Conservation (phyloP, 768 basidiomycete species). For the Phylloporus sp. region DNA sequence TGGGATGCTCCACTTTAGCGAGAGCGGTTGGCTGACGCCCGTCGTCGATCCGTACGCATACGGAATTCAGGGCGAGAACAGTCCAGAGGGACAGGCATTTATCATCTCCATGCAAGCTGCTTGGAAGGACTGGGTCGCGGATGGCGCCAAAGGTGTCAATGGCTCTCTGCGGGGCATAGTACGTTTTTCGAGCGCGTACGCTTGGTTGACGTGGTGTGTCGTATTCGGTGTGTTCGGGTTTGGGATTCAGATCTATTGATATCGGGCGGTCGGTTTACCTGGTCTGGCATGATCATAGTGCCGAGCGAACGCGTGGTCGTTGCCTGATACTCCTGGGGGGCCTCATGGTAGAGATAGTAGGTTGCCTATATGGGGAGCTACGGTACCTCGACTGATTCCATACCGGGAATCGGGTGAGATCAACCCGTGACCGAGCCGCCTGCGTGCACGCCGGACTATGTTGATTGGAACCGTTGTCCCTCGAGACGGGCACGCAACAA, state of each 20-base stretch:
- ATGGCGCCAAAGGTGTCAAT: slow-evolving; percentile 50
- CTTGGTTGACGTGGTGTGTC: background rate
- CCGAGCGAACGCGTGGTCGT: too few relatives aligned
- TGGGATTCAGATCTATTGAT: background rate
- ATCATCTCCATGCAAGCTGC: slow-evolving; percentile 70
- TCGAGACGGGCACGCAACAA: too few relatives aligned
- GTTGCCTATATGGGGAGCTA: too few relatives aligned
- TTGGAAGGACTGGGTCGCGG: slow-evolving; percentile 66
- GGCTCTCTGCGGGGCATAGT: slow-evolving; percentile 4
- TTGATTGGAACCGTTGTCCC: too few relatives aligned
- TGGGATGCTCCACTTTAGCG: slow-evolving; percentile 44
- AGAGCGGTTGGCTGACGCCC: slow-evolving; percentile 62
- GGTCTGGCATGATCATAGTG: too few relatives aligned
- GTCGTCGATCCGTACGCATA: slow-evolving; percentile 70
- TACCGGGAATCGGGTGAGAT: too few relatives aligned
- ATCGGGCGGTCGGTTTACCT: too few relatives aligned
- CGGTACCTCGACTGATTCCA: too few relatives aligned
- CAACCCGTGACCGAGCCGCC: too few relatives aligned
- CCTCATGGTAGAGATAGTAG: too few relatives aligned
- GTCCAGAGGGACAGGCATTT: slow-evolving; percentile 79
- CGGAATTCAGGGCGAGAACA: slow-evolving; percentile 42
- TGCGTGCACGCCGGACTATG: too few relatives aligned
- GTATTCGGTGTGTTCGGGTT: background rate
- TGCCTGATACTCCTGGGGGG: too few relatives aligned
- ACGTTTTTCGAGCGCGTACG: background rate